Evolutionary conservation across 225 moss, liverwort and hornwort genomes (phyloP).

Genomic region (Polytrichum formosum): DNA sequence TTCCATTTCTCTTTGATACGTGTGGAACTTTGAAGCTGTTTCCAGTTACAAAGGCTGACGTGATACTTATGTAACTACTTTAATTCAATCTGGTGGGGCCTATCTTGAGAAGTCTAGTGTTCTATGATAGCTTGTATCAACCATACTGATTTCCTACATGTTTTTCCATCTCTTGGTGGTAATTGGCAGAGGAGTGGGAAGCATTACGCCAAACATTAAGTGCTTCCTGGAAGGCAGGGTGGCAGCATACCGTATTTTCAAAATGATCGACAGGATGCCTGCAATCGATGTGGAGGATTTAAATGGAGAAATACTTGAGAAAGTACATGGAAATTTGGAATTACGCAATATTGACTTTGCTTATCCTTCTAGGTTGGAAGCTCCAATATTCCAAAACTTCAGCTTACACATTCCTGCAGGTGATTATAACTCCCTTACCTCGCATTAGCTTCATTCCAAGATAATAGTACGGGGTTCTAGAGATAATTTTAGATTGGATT

Average conservation of each 20-base stretch:
- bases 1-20: too few relatives aligned
- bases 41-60: too few relatives aligned
- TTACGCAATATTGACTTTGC: slow-evolving; percentile 51
- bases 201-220: slow-evolving; percentile 54
- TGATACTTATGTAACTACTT: too few relatives aligned
- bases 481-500: too few relatives aligned
- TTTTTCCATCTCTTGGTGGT: neutral
- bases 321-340: slow-evolving; percentile 56
- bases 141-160: too few relatives aligned
- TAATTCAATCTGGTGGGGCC: too few relatives aligned
- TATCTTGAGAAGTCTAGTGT: too few relatives aligned
- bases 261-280: slow-evolving; percentile 52
- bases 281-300: slow-evolving; percentile 34
- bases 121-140: too few relatives aligned
- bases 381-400: slow-evolving; percentile 52
- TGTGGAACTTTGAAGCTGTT: too few relatives aligned
- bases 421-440: neutral
- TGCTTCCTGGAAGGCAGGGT: slow-evolving; percentile 52
- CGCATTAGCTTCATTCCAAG: too few relatives aligned
- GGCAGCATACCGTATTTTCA: slow-evolving; percentile 57
- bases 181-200: slow-evolving; percentile 58
- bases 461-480: too few relatives aligned
- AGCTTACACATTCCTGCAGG: slow-evolving; percentile 36
- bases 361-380: slow-evolving; percentile 54
- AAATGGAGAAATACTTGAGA: slow-evolving; percentile 26